Percentiles rank a stretch among this genome's conserved stretches.
These are phyloP conservation scores for Colletotrichum orchidophilum DNA, from an alignment of 2,329 filamentous ascomycete genomes.

Conservation along the genomic window DNA sequence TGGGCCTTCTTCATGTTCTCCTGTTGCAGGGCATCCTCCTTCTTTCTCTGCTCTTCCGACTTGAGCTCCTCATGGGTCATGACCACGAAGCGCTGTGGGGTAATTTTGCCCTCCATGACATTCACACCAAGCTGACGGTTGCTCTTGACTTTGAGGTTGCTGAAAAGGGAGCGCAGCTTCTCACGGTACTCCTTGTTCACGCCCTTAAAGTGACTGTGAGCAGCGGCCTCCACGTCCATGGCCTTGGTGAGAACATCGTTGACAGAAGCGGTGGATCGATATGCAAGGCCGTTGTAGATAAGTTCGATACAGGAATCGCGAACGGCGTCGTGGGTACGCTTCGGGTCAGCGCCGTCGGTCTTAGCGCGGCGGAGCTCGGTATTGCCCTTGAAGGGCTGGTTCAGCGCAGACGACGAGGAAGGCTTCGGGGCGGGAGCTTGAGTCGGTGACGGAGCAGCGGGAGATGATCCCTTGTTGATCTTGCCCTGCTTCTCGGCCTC, in stretches of 20 bases:
- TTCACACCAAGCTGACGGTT: constrained; percentile 81
- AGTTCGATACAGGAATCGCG: constrained; percentile 90
- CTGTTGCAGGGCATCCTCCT: constrained; percentile 80
- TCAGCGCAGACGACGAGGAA: constrained; percentile 42
- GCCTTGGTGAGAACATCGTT: constrained; percentile 77
- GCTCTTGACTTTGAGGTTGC: constrained; percentile 93
- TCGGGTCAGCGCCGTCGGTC: constrained; percentile 81
- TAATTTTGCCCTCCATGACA: constrained; percentile 79
- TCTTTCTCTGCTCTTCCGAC: constrained; percentile 80
- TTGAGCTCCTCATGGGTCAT: constrained; percentile 95
- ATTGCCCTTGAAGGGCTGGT: constrained; percentile 65
- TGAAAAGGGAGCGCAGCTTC: constrained; percentile 92
- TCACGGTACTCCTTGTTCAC: constrained; percentile 80
- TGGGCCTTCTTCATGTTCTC: constrained; percentile 98
- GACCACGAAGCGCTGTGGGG: constrained; percentile 77
- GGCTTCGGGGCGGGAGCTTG: constrained; percentile 55
- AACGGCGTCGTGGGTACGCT: constrained; percentile 76
- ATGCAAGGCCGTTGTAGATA: constrained; percentile 89
- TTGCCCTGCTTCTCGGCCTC: constrained; percentile 68
- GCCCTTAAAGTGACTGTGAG: constrained; percentile 74
- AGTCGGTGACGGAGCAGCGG: constrained; percentile 64
- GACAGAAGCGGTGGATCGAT: constrained; percentile 74
- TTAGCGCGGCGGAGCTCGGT: constrained; percentile 82
- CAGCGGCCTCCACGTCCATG: constrained; percentile 85
- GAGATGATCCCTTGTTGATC: constrained; percentile 45